Evolutionary conservation across 352 stramenopile species (phyloP).

Genomic region (Phytophthora sp.): DNA sequence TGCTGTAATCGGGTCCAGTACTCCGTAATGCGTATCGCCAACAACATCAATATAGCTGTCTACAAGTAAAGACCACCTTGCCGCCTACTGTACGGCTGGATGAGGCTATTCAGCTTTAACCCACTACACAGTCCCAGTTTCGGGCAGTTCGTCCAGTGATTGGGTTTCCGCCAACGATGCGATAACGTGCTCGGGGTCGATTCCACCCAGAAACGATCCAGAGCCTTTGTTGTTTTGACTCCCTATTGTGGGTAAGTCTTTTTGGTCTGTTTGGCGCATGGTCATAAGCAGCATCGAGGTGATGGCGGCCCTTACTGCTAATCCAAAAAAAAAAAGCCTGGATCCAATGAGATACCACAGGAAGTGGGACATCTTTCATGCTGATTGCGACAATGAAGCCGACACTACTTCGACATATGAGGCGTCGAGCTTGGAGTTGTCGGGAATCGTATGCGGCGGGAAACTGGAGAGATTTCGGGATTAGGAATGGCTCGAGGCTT

Average conservation of each 20-base stretch:
- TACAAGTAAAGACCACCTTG: no score
- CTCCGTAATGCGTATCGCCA: no score
- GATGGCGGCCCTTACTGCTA: slow-evolving; percentile 46
- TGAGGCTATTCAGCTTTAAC: no score
- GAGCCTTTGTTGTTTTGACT: slow-evolving; percentile 39
- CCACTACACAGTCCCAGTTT: slow-evolving; percentile 76
- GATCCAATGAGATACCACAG: slow-evolving; percentile 12
- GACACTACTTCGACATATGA: background rate
- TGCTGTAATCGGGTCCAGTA: no score
- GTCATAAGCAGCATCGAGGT: slow-evolving; percentile 30
- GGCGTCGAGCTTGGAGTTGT: background rate
- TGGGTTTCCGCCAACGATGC: slow-evolving; percentile 41
- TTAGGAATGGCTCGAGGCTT: background rate
- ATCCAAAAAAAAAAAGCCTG: slow-evolving; percentile 51
- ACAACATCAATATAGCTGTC: no score
- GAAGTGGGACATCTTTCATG: slow-evolving; percentile 25
- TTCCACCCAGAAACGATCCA: slow-evolving; percentile 61
- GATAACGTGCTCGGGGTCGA: slow-evolving; percentile 56
- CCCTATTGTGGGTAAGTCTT: slow-evolving; percentile 6
- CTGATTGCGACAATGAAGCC: background rate
- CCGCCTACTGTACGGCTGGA: no score
- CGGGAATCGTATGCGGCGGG: background rate
- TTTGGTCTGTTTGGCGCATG: slow-evolving; percentile 29
- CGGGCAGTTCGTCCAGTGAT: slow-evolving; percentile 60
- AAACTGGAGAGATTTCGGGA: background rate